Percentiles rank a stretch among this genome's conserved stretches.
Evolutionary conservation across 805 yeast species (phyloP).

Genomic region (Ogataea chonburiensis): DNA sequence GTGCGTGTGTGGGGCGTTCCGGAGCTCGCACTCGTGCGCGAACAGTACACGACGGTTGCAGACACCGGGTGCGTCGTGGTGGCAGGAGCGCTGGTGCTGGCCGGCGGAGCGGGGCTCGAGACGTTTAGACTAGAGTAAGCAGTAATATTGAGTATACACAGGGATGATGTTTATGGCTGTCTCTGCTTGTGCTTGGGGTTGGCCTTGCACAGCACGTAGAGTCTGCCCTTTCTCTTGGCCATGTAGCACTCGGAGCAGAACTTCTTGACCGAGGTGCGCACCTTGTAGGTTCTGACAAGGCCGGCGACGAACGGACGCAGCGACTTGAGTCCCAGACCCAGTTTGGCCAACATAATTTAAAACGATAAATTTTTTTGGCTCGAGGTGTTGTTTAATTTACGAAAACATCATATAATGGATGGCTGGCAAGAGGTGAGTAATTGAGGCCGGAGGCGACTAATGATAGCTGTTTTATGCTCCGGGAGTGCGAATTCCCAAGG

Average conservation of each 20-base stretch:
- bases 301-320: conserved; percentile 20
- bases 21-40: conserved; percentile 35
- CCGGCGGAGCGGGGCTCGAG: conserved; percentile 82
- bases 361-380: conserved; percentile 7
- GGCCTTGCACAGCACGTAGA: conserved; percentile 88
- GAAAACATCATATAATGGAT: conserved; percentile 36
- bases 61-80: conserved; percentile 79
- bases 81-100: conserved; percentile 38
- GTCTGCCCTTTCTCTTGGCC: conserved; percentile 93
- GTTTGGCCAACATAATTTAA: conserved; percentile 26
- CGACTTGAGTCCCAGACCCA: conserved; percentile 28
- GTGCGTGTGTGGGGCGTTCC: conserved; percentile 59
- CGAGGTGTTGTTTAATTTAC: conserved; percentile 8
- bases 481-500: conserved; percentile 28
- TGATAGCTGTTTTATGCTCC: conserved; percentile 35
- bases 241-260: conserved; percentile 88
- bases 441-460: neutral
- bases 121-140: conserved; percentile 16
- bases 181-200: conserved; percentile 94
- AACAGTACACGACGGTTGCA: conserved; percentile 75
- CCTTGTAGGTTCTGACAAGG: conserved; percentile 73
- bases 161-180: conserved; percentile 52
- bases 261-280: conserved; percentile 89
- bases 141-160: conserved; percentile 1
- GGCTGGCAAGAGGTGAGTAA: conserved; percentile 52